Evolutionary conservation across 352 stramenopile genomes (phyloP).

Genomic region (Phytopythium boreale): DNA sequence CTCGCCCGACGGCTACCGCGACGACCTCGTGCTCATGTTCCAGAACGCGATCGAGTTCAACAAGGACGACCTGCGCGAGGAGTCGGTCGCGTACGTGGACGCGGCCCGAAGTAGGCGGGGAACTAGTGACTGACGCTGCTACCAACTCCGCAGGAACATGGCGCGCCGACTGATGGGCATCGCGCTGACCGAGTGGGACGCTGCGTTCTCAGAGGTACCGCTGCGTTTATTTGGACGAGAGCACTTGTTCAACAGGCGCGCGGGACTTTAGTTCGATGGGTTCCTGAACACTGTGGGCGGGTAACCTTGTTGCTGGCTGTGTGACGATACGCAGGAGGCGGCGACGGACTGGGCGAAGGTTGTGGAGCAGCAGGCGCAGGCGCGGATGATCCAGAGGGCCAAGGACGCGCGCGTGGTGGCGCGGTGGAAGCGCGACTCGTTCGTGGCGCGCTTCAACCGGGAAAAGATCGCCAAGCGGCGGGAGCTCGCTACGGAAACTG

Average conservation of each 20-base stretch:
- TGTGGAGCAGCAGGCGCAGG: slow-evolving; percentile 48
- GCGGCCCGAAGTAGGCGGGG: not conserved
- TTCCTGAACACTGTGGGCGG: not conserved
- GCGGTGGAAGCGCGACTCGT: slow-evolving; percentile 78
- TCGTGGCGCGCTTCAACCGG: slow-evolving; percentile 76
- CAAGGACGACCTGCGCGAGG: slow-evolving; percentile 64
- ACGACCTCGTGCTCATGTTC: slow-evolving; percentile 83
- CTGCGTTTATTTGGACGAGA: not conserved
- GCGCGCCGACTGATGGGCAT: slow-evolving; percentile 54
- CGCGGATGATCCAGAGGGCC: slow-evolving; percentile 50
- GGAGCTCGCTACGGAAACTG: slow-evolving; percentile 15
- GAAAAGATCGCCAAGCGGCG: slow-evolving; percentile 67
- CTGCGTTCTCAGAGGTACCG: slow-evolving; percentile 45
- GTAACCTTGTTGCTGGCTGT: not conserved
- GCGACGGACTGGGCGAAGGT: slow-evolving; percentile 60
- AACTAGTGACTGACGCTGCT: not conserved
- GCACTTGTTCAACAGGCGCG: not conserved
- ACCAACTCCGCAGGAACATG: slow-evolving; percentile 36
- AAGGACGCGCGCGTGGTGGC: slow-evolving; percentile 39
- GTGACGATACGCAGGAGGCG: slow-evolving; percentile 27
- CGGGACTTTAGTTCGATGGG: not conserved
- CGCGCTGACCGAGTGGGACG: slow-evolving; percentile 48
- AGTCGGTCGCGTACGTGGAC: slow-evolving; percentile 63
- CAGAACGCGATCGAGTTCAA: slow-evolving; percentile 88
- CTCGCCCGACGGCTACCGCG: slow-evolving; percentile 47